Base-by-base conservation (phyloP, 208 protist species). In the Crithidia fasciculata region DNA sequence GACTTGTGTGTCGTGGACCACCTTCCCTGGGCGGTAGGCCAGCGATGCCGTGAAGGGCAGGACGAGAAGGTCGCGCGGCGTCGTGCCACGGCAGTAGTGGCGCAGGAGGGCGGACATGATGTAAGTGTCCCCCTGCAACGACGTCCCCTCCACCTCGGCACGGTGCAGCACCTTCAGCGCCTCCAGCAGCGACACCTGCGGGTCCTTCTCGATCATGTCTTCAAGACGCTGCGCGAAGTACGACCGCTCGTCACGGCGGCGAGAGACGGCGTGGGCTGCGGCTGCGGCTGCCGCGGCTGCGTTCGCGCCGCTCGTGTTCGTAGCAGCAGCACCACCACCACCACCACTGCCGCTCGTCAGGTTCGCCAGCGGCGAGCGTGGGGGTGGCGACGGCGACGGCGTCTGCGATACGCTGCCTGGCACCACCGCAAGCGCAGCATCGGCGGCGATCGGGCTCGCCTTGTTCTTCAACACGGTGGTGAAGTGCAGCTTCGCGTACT, bases 131-230 rank as follows among this genome's bases (percentile, higher is more conserved):
- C 85, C 88, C 36, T 86, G 69, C 63, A 96, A 56, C 41, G 78
- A 83, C 8, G 89, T 94, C 19, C 92, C 87, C 76, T 96, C 92
- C 52, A 96, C 89, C 66, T 94, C 81, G 61, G 89, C 88, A 40
- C 92, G 89, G 66, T 90, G 87, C 40, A 96, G 61, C 19, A 89
- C 78, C 75, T 92, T 92, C 79, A 94, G 72, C 5, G 86, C 89
- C 70, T 90, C 84, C 65, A 94, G 76, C 45, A 96, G 70, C 44
- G 74, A 63, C 37, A 69, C 68, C 8, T 79, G 67, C 18, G 80
- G 80, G 28, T 82, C 63, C 15, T 72, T 72, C 53, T 78, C 74
- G 16, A 78, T 77, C 36, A 93, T 64, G 37, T 92, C 86, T 37
- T 86, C 74, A 45, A 96, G 80, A 41, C 89, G 89, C 62, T 80